These are phyloP conservation scores for Limonium bicolor DNA, from an alignment of 148 eudicot genomes.

Conservation along the genomic window DNA sequence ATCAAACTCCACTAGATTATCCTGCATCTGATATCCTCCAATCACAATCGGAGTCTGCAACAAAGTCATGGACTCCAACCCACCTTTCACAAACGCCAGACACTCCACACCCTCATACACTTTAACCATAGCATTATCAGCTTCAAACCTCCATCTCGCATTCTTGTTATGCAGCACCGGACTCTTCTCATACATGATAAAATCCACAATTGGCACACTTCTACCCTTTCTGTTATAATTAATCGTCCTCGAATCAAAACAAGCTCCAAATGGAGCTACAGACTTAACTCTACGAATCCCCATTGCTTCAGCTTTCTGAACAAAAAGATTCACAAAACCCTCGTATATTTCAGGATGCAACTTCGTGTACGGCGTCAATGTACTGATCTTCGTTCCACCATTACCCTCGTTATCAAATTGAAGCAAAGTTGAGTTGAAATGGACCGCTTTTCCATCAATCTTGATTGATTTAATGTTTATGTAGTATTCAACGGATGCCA, in stretches of 20 bases:
- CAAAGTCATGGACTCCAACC: too few species aligned
- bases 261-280: conserved; percentile 21
- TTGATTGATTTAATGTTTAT: conserved; percentile 2
- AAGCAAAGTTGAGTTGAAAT: background rate
- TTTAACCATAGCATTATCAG: conserved; percentile 32
- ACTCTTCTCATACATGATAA: conserved; percentile 15
- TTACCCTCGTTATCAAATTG: background rate
- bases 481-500: conserved; percentile 7
- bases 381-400: conserved; percentile 9
- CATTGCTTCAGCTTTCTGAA: conserved; percentile 12
- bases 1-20: conserved; percentile 37
- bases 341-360: conserved; percentile 24
- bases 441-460: background rate
- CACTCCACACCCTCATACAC: conserved; percentile 23
- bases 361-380: conserved; percentile 17
- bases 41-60: conserved; percentile 32
- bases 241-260: conserved; percentile 19
- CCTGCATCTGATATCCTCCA: conserved; percentile 35
- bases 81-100: conserved; percentile 27
- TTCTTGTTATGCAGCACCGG: conserved; percentile 5
- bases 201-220: conserved; percentile 16
- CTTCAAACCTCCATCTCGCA: conserved; percentile 29
- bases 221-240: conserved; percentile 11
- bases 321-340: conserved; percentile 10
- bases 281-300: conserved; percentile 12